Evolutionary conservation across 768 basidiomycete genomes (phyloP), one percentile per base, ranked within the genome.

Genomic region (Leccinum incarnatum): DNA sequence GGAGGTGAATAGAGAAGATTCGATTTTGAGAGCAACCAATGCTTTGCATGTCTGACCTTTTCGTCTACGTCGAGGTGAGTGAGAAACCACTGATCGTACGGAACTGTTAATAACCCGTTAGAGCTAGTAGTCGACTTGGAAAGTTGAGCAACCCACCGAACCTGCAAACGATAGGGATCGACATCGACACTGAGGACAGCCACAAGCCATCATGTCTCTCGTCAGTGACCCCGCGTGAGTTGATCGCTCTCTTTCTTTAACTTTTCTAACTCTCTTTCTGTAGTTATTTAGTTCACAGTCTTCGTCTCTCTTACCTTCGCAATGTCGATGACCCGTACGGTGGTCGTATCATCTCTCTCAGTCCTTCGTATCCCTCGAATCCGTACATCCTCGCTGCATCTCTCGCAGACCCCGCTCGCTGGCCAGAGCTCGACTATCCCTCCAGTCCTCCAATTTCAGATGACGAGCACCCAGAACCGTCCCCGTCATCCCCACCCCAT

Each of bases 251-350:
- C 25, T 25, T 25, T 25, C 25, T 25, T 6, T 25, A 25, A 25
- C 25, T 25, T 25, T 25, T 25, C 25, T 25, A 25, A 25, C 25
- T 25, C 10, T 30, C 11, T 32, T 11, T 4, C 29, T 30, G 2
- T n/a, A 88, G 86, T 49, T 85, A 87, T 69, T 79, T 96, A 37
- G 89, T 95, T 8, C 95, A 97, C 70, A 85, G 83, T 62, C 78
- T 97, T 5, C 87, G 95, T 5, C 78, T 98, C 27, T 85, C 88
- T 12, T 94, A 95, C 69, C 79, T 98, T n/a, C 89, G 93, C 60
- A 85, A 88, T 64, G 85, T 93, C 42, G 89, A 93, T 57, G 95
- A 97, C 67, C 86, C 88, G 1, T 92, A 95, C 67, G 90, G 90
- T 14, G 76, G 86, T 0, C 83, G 93, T 30, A 79, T 96, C 67